These are phyloP conservation scores for Conoideocrella luteorostrata DNA, from an alignment of 2,329 filamentous ascomycete species.

Conservation along the genomic window DNA sequence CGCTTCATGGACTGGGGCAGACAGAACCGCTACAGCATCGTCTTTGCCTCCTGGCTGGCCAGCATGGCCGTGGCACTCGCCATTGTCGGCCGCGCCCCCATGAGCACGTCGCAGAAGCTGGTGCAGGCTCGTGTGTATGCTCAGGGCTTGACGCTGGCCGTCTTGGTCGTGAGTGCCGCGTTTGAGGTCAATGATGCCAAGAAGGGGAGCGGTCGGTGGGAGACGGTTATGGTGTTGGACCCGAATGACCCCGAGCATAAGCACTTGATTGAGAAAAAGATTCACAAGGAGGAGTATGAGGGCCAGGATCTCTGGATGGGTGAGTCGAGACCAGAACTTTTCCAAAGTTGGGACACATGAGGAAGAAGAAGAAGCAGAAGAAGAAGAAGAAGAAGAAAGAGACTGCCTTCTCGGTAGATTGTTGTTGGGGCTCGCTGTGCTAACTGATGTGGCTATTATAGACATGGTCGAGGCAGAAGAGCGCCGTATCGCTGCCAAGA, in stretches of 20 bases:
- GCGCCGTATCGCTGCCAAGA: constrained; percentile 42
- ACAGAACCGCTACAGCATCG: constrained; percentile 79
- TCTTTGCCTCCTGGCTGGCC: constrained; percentile 74
- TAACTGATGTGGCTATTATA: constrained; percentile 25
- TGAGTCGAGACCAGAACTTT: constrained; percentile 34
- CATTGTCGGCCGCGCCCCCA: constrained; percentile 69
- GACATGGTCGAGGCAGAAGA: constrained; percentile 83
- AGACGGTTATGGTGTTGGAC: constrained; percentile 76
- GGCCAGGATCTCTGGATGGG: constrained; percentile 92
- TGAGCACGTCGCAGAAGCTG: constrained; percentile 75
- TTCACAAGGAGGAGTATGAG: constrained; percentile 80
- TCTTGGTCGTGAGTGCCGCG: constrained; percentile 73
- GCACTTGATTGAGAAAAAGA: constrained; percentile 76
- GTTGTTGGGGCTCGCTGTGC: too few species aligned
- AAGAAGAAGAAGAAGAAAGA: not conserved
- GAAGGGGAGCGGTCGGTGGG: constrained; percentile 70
- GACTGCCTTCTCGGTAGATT: not conserved
- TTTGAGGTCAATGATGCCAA: constrained; percentile 76
- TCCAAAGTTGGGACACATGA: too few species aligned
- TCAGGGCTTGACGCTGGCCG: constrained; percentile 79
- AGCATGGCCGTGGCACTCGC: constrained; percentile 70
- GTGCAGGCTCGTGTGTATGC: constrained; percentile 94
- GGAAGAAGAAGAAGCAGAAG: too few species aligned
- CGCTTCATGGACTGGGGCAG: constrained; percentile 66
- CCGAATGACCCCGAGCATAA: constrained; percentile 78